Base-by-base conservation (phyloP, 306 rosid species). In the Begonia masoniana region DNA sequence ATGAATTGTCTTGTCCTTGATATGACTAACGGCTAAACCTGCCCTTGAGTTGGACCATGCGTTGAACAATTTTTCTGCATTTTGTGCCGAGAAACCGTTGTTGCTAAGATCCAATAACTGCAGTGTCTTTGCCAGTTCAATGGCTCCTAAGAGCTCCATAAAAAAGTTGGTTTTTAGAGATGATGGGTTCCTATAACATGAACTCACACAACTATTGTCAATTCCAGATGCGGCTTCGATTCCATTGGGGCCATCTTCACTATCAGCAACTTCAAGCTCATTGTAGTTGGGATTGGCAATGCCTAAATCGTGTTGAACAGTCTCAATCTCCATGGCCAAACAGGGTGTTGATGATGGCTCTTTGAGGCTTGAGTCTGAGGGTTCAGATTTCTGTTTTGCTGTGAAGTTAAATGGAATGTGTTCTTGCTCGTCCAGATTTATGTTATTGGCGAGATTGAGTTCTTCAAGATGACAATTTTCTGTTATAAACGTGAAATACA, bases 231-330 rank as follows among this genome's bases (percentile, higher is more conserved):
- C 73, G 36, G 74, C 74, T 65, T 67, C 81, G 19, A 47, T 74
- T 62, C 62, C 67, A 41, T 26, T 70, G 14, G 51, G 71, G 47
- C n/a, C 65, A 31, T 86, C 92, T 75, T 81, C 99, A 66, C 94
- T 83, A 56, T 83, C 92, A 53, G 88, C 85, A 73, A 85, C 84
- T 76, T 78, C 92, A 50, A 85, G 79, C 55, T 56, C 73, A 62
- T 64, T 49, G 62, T 41, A 51, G 9, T 72, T 76, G 31, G 59
- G 53, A 68, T 70, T 69, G 54, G 31, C 60, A 41, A 66, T 13
- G 60, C 68, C 62, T 49, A 69, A 36, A 45, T 49, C 67, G 54
- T 55, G 79, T 60, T 64, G 69, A 66, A 60, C 45, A 56, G 64
- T 66, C 42, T 68, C 77, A 57, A 76, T 71, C 62, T 72, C 67